These are phyloP conservation scores for Phylloporus arenicola DNA, from an alignment of 768 basidiomycete species.

Conservation along the genomic window DNA sequence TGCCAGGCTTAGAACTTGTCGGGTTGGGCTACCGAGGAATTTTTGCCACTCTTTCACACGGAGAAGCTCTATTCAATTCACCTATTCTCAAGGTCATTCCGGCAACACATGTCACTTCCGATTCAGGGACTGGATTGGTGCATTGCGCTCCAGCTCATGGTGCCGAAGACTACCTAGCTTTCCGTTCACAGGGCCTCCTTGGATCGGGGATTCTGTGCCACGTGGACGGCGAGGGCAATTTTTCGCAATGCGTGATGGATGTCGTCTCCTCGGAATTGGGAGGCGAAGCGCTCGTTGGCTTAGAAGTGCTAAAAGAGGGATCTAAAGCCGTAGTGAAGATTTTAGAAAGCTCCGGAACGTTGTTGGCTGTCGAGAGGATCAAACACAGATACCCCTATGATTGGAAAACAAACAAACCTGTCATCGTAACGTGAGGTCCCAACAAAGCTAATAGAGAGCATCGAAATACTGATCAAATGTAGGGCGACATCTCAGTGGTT, in stretches of 20 bases:
- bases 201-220: conserved; percentile 62
- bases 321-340: conserved; percentile 60
- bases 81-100: conserved; percentile 46
- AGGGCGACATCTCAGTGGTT: conserved; percentile 98
- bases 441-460: neutral
- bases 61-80: neutral
- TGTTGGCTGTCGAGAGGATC: conserved; percentile 65
- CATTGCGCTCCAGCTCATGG: conserved; percentile 96
- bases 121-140: conserved; percentile 92
- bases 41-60: conserved; percentile 39
- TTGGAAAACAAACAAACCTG: conserved; percentile 90
- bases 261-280: conserved; percentile 35
- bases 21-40: conserved; percentile 55
- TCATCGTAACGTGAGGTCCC: conserved; percentile 74
- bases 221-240: conserved; percentile 72
- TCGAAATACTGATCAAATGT: conserved; percentile 3
- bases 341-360: conserved; percentile 43
- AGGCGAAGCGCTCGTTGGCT: conserved; percentile 56
- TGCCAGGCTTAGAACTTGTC: conserved; percentile 46
- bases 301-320: conserved; percentile 71
- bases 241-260: conserved; percentile 52
- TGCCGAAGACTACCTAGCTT: conserved; percentile 81
- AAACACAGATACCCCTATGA: conserved; percentile 94
- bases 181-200: conserved; percentile 54
- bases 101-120: conserved; percentile 72